phyloP scores from a whole-genome alignment of 2,329 filamentous ascomycete species.

The Coleophoma eucalyptorum region DNA sequence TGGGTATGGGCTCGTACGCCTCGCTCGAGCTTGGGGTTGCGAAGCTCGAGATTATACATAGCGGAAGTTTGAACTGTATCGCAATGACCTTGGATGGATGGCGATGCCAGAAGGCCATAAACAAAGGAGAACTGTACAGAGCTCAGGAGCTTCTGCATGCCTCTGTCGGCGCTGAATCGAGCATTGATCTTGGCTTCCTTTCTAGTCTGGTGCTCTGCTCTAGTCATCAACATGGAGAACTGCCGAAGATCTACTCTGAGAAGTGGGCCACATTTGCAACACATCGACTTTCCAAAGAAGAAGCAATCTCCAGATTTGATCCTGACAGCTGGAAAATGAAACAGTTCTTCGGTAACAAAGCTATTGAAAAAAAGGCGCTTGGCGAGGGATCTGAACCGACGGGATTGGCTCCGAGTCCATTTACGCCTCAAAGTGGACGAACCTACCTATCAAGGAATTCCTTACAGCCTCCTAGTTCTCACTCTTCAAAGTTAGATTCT shows the following conservation, averaged over 20 bases:
- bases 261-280: conserved; percentile 3
- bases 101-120: conserved; percentile 2
- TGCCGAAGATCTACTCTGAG: conserved; percentile 4
- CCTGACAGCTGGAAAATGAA: conserved; percentile 2
- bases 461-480: too few species aligned
- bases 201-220: conserved; percentile 4
- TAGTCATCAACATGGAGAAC: conserved; percentile 2
- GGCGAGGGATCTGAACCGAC: neutral
- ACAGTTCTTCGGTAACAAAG: conserved; percentile 1
- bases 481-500: too few species aligned
- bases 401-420: neutral
- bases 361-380: neutral
- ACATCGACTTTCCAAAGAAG: conserved; percentile 6
- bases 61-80: conserved; percentile 7
- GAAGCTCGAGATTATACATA: conserved; percentile 6
- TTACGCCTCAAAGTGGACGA: neutral
- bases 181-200: conserved; percentile 1
- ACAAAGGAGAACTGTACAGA: neutral
- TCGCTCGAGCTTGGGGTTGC: conserved; percentile 6
- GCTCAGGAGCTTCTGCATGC: conserved; percentile 2
- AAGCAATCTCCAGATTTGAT: conserved; percentile 6
- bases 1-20: conserved; percentile 2
- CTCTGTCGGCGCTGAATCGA: neutral
- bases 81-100: conserved; percentile 6
- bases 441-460: too few species aligned